Evolutionary conservation across 2,329 filamentous ascomycete species (phyloP), one percentile per base, ranked within the genome.

Genomic region (Penicillium janthinellum): DNA sequence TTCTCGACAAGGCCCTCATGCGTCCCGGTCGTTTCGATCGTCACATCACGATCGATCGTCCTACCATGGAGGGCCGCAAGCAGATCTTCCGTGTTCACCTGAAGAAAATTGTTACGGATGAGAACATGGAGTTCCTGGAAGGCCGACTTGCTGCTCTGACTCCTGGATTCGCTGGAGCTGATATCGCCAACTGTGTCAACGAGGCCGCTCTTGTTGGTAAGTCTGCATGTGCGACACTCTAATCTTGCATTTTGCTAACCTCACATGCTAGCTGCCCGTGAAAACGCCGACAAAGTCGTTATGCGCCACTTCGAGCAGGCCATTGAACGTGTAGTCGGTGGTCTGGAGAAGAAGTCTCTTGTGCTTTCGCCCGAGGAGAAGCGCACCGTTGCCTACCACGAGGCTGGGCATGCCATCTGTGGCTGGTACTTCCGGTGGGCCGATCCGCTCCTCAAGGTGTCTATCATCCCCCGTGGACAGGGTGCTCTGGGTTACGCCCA

Each of bases 141-240:
- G 95, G 95, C 61, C 89, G 95, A 70, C 85, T 99, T 50, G 88
- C 95, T 56, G 94, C 95, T 47, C 82, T 99, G 67, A 99, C 95
- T 3, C 95, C 95, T 56, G 95, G 95, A 35, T 99, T 99, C 78
- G 94, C 94, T 57, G 95, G 95, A 78, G 95, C 95, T 50, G 95
- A 99, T 75, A 99, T 99, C 77, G 92, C 95, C 73, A 99, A 99
- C 77, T 96, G 93, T 74, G 92, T 96, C 69, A 99, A 99, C 73
- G 95, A 99, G 82, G 95, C 95, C 66, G 95, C 95, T 57, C 82
- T 99, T 49, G 94, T 98, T 74, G 95, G 92, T 96, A 85, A 75
- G 89, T 77, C 56, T 12, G 50, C 8, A 39, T 39, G 15, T 22
- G 14, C 7, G 6, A 15, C 17, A 8, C 7, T 28, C 7, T 6